Percentiles rank a stretch among this genome's conserved stretches.
Evolutionary conservation across 2,329 filamentous ascomycete species (phyloP).

Genomic region (Escovopsis sp.): DNA sequence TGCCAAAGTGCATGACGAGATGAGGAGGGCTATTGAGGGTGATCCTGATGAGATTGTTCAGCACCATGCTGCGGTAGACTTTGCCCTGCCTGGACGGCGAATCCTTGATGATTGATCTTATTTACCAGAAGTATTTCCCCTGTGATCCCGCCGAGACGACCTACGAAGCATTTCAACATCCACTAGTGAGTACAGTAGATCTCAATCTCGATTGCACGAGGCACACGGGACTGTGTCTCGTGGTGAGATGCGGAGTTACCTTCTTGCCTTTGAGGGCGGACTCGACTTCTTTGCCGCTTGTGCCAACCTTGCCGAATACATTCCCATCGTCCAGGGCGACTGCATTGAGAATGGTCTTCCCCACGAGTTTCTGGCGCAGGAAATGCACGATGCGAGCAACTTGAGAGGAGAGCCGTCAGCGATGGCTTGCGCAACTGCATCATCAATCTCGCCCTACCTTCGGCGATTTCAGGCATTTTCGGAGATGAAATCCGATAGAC

Average conservation of each 20-base stretch:
- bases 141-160: constrained; percentile 61
- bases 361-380: constrained; percentile 68
- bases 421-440: too few species aligned
- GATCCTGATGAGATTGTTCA: constrained; percentile 17
- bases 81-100: not conserved
- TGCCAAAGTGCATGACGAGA: constrained; percentile 76
- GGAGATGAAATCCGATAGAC: not conserved
- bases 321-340: constrained; percentile 64
- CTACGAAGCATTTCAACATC: constrained; percentile 11
- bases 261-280: constrained; percentile 61
- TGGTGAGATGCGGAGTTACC: constrained; percentile 12
- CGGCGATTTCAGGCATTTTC: constrained; percentile 48
- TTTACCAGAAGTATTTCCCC: constrained; percentile 89
- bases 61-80: not conserved
- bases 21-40: constrained; percentile 64
- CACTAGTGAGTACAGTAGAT: too few species aligned
- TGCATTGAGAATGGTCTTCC: constrained; percentile 60
- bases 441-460: constrained; percentile 25
- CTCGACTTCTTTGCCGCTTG: constrained; percentile 59
- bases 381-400: constrained; percentile 80
- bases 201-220: too few species aligned
- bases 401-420: constrained; percentile 13
- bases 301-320: constrained; percentile 84
- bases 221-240: too few species aligned
- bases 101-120: not conserved